Evolutionary conservation across 202 grass and related monocot species (phyloP).

Genomic region (Zoysia matrella): DNA sequence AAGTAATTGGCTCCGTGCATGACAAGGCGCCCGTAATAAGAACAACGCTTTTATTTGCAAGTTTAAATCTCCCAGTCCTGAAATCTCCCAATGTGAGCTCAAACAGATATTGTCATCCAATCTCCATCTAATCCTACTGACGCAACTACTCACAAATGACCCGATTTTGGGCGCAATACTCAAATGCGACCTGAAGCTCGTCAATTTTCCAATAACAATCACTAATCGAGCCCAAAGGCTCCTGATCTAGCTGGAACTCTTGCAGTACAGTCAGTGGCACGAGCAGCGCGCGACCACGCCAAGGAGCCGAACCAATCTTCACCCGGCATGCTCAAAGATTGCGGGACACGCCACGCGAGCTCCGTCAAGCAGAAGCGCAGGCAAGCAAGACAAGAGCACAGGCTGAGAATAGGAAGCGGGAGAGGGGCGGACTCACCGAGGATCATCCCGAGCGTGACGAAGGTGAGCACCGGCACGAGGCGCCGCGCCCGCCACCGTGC

Average conservation of each 20-base stretch:
- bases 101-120: slow-evolving; percentile 5
- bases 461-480: slow-evolving; percentile 68
- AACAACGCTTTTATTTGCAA: not conserved
- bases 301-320: not conserved
- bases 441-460: slow-evolving; percentile 80
- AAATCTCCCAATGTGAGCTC: not conserved
- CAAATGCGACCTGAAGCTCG: not conserved
- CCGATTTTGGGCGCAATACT: not conserved
- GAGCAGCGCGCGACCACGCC: not conserved
- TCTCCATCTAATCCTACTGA: not conserved
- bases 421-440: slow-evolving; percentile 42
- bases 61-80: not conserved
- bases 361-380: not conserved
- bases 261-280: not conserved
- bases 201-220: not conserved
- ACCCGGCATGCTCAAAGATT: not conserved
- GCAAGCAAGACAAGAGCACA: not conserved
- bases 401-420: not conserved
- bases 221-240: not conserved
- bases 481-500: slow-evolving; percentile 51
- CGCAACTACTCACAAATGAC: not conserved
- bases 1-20: not conserved
- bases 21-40: not conserved
- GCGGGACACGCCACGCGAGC: not conserved
- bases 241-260: not conserved